Base-by-base conservation (phyloP, 495 filamentous ascomycete species). In the Aspergillus cristatus region DNA sequence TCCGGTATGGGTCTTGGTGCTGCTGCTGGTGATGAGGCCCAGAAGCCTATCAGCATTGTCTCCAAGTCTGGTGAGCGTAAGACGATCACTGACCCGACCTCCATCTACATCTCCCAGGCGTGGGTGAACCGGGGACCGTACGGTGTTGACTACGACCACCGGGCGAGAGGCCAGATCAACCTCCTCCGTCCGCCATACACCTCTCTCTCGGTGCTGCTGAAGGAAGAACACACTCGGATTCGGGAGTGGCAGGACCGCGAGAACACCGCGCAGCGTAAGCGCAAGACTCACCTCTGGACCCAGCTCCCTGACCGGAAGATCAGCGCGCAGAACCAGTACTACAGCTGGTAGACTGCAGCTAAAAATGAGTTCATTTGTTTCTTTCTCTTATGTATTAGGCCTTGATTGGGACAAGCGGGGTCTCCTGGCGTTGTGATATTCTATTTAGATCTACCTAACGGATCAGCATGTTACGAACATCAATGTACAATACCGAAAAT, bases 301-400 rank as follows among this genome's bases (percentile, higher is more conserved):
- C 83, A 83, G 48, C 64, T 96, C 18, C 91, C 90, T 3, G 82
- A 94, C 57, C 59, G 66, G 20, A 62, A 62, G 54, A 57, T 70
- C 34, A 48, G 55, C 25, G 51, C 78, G 6, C 90, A 96, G 69
- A 76, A 81, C 45, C 88, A 82, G 60, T 93, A 85, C 57, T 90
- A 88, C 64, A 77, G 76, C 42, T 96, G 89, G 89, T 96, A 76
- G n/a, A n/a, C n/a, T n/a, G n/a, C n/a, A n/a, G n/a, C n/a, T n/a
- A 60, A 41, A 14, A 28, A 29, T 18, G 37, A 35, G 25, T 28
- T 22, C 28, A 24, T 35, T 31, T 22, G 43, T 6, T 40, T 35
- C 28, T 33, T 31, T 33, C 33, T 41, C 48, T 45, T 46, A 47
- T 46, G 29, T 41, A 28, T 44, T 51, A 45, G 48, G 51, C 47